Base-by-base conservation (phyloP, 306 rosid species). In the Benincasa hispida region DNA sequence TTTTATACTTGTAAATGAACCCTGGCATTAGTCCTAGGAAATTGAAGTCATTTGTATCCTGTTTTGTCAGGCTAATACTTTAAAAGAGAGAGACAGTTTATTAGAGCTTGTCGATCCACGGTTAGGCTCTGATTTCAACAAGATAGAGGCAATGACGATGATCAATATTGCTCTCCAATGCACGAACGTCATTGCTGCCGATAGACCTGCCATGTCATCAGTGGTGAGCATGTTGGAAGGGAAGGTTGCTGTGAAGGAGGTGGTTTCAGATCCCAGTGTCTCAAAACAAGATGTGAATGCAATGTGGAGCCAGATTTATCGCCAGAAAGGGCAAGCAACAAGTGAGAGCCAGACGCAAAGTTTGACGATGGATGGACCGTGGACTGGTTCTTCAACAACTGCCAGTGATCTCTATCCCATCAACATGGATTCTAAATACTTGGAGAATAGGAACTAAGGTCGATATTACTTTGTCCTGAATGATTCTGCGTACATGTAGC, bases 141-240 rank as follows among this genome's bases (percentile, higher is more conserved):
- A 83, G 69, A 72, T 76, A 32, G 84, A 85, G 35, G 84, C 75
- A 42, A 77, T 76, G 27, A 22, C 59, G 1, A 83, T 82, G 83
- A 82, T 89, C 77, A 79, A 82, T 22, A 60, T 85, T 27, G 87
- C 85, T 61, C 85, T 87, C 6, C 65, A 73, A 12, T 87, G 87
- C 81, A 79, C 87, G 7, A 78, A 83, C 34, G 62, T 8, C 2
- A 21, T 79, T 69, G 53, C 88, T 56, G 27, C 48, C 1, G 63
- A 59, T 15, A 72, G 88, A 61, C 92, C 92, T 1, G 17, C 85
- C 75, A 86, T 86, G 83, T 81, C 87, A 42, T 55, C 75, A 5
- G 84, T 79, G 28, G 61, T 86, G 70, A 74, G 79, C 35, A 83
- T 86, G 76, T 65, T 82, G 47, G 81, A 83, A 60, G 87, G 86